Percentiles rank a stretch among this genome's conserved stretches.
Evolutionary conservation across 148 eudicot genomes (phyloP).

Genomic region (Amaranthus palmeri): DNA sequence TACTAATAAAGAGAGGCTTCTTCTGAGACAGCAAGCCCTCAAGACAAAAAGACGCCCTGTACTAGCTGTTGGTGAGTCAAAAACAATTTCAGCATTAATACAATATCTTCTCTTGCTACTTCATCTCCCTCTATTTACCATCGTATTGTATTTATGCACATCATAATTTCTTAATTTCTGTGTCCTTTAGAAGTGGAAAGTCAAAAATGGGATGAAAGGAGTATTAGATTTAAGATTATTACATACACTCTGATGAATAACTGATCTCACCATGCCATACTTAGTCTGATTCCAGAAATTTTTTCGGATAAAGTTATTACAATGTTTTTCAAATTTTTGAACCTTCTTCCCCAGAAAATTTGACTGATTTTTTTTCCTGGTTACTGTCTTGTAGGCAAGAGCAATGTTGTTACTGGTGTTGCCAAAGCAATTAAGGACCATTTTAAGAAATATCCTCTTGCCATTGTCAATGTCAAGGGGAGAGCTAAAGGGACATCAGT

Average conservation of each 20-base stretch:
- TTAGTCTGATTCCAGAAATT: background rate
- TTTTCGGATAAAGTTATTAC: constrained; percentile 5
- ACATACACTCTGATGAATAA: no score
- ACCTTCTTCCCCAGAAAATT: background rate
- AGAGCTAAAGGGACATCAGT: constrained; percentile 92
- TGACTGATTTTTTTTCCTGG: background rate
- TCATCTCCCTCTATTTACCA: no score
- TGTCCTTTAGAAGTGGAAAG: no score
- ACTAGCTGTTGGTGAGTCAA: constrained; percentile 72
- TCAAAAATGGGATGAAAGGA: background rate
- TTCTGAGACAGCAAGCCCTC: constrained; percentile 82
- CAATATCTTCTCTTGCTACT: no score
- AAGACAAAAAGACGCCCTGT: constrained; percentile 65
- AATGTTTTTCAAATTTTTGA: background rate
- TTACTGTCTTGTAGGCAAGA: constrained; percentile 47
- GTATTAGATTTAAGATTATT: background rate
- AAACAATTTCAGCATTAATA: no score
- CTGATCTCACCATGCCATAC: background rate
- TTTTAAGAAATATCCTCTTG: constrained; percentile 81
- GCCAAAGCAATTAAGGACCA: constrained; percentile 76
- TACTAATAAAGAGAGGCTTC: constrained; percentile 86
- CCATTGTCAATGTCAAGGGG: constrained; percentile 86
- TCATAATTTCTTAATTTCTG: no score
- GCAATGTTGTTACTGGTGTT: constrained; percentile 68
- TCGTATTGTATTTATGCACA: no score